Base-by-base conservation (phyloP, 1,284 basidiomycete genomes). In the Cutaneotrichosporon spelunceum region DNA sequence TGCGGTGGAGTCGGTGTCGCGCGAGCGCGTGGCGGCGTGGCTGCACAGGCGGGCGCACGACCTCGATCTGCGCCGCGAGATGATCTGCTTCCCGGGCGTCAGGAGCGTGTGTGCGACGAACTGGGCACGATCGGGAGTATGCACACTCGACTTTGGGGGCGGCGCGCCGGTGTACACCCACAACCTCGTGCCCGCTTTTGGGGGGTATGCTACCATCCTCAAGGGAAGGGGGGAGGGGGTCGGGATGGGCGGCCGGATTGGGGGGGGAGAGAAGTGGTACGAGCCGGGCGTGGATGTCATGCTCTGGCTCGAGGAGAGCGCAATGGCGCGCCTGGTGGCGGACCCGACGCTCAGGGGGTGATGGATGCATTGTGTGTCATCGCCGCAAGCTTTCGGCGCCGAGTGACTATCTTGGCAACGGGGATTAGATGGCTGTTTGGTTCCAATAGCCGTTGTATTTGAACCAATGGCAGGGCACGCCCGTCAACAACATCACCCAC, bases 51-150 rank as follows among this genome's bases (percentile, higher is more conserved):
- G 78, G 57, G 79, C 78, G 14, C 76, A 77, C 65, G 77, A 69
- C 66, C 76, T 59, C 66, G 74, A 62, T 67, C 66, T 68, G 4
- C 61, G 62, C 21, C 65, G 80, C 34, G 71, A 74, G 54, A 81
- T 80, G 79, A 75, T 75, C 53, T 78, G 74, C n/a, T 82, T 81
- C 68, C 68, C 82, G 36, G 81, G 80, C 3, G 70, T 34, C 64
- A 72, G 27, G 75, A 81, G 64, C 68, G 72, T 19, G 75, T 82
- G 36, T 23, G 70, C 79, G 14, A 82, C 81, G 11, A 79, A 78
- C 49, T 83, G 82, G 81, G 63, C 80, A 34, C 63, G 74, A n/a
- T 67, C 77, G 14, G 78, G 74, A 6, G 67, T 77, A n/a, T 78
- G 80, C 44, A 73, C 75, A 23, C 66, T 81, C 10, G 79, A 81